Evolutionary conservation across 1,139 yeast genomes (phyloP).

Genomic region (Yamadazyma taylorii): DNA sequence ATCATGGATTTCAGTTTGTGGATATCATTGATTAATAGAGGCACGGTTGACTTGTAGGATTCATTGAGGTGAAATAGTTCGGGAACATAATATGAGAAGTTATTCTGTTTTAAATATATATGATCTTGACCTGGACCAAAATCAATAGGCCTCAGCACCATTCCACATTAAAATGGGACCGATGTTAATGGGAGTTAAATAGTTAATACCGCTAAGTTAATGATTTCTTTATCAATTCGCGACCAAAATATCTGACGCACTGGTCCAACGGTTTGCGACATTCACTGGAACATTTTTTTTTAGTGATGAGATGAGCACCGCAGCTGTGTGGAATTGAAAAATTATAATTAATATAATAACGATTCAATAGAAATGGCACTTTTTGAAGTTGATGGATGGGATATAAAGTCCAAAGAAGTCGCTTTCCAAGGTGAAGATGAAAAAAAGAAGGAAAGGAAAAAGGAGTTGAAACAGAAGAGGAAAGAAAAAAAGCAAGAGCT

Average conservation of each 20-base stretch:
- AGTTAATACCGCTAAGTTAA: no score
- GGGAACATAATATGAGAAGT: constrained; percentile 16
- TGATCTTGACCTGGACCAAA: constrained; percentile 19
- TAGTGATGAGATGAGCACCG: constrained; percentile 10
- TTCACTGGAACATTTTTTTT: not conserved
- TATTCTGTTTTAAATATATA: constrained; percentile 15
- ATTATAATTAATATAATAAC: constrained; percentile 1
- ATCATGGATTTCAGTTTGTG: constrained; percentile 7
- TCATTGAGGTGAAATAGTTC: constrained; percentile 19
- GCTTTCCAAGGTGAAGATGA: constrained; percentile 38
- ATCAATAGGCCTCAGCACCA: constrained; percentile 8
- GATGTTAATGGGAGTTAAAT: no score
- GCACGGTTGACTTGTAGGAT: constrained; percentile 5
- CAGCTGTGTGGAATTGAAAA: no score
- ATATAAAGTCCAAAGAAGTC: constrained; percentile 55
- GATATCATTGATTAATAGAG: constrained; percentile 19
- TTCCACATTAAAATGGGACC: not conserved
- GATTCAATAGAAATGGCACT: constrained; percentile 53
- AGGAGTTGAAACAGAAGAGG: constrained; percentile 23
- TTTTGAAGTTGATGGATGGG: constrained; percentile 84
- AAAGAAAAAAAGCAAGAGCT: constrained; percentile 5
- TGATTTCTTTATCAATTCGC: no score
- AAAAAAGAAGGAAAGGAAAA: constrained; percentile 31
- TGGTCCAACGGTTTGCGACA: constrained; percentile 3
- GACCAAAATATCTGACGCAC: no score